Percentiles rank a stretch among this genome's conserved stretches.
phyloP scores from a whole-genome alignment of 805 yeast species.

The Candida endomychidarum region DNA sequence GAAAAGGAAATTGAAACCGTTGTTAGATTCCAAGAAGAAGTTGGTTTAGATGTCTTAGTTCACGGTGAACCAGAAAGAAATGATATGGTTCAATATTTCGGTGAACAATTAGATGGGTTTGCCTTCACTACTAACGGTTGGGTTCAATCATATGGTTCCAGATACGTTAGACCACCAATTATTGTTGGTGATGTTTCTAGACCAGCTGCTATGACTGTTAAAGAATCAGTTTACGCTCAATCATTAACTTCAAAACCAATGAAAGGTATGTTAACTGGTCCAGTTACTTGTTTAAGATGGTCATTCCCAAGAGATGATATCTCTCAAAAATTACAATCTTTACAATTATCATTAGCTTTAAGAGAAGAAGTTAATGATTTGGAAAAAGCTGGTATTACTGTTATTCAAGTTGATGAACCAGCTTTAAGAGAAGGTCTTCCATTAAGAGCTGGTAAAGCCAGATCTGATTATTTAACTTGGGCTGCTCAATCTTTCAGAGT shows the following conservation, averaged over 20 bases:
- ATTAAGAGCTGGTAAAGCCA: conserved; percentile 95
- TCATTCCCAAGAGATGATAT: conserved; percentile 99
- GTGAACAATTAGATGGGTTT: conserved; percentile 97
- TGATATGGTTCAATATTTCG: conserved; percentile 99
- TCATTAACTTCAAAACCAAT: conserved; percentile 92
- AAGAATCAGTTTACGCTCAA: conserved; percentile 99
- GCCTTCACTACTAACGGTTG: conserved; percentile 99
- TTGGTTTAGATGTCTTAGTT: conserved; percentile 96
- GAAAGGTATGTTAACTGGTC: conserved; percentile 99
- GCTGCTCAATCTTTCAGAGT: conserved; percentile 99
- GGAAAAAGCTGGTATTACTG: conserved; percentile 97
- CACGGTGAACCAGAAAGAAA: conserved; percentile 99
- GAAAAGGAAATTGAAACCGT: conserved; percentile 94
- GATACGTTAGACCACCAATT: conserved; percentile 99
- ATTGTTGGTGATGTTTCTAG: conserved; percentile 99
- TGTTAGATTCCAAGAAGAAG: conserved; percentile 98
- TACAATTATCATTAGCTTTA: conserved; percentile 95
- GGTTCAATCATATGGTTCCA: conserved; percentile 99
- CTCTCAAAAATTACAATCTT: conserved; percentile 87
- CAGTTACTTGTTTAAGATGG: conserved; percentile 99
- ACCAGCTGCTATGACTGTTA: conserved; percentile 97
- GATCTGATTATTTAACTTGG: conserved; percentile 95
- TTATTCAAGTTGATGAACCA: conserved; percentile 99
- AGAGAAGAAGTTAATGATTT: conserved; percentile 98
- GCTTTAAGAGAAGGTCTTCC: conserved; percentile 99